A percentile compares a stretch with the other conserved stretches of the same genome.
phyloP scores from a whole-genome alignment of 805 yeast genomes.

The Jamesozyma lodderae region DNA sequence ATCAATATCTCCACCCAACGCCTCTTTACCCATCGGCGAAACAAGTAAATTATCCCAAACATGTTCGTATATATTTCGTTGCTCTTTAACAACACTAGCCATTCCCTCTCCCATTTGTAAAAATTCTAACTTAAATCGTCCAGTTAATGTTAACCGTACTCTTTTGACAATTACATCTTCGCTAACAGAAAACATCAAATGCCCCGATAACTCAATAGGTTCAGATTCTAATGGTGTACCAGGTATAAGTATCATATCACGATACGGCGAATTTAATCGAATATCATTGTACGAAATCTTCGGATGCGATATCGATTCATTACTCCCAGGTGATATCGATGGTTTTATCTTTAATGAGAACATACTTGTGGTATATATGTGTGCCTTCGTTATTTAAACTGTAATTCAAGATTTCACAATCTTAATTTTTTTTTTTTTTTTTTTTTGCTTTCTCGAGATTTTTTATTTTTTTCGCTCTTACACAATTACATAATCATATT shows the following conservation, averaged over 20 bases:
- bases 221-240: conserved; percentile 73
- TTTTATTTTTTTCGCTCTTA: too few species aligned
- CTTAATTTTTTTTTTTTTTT: too few species aligned
- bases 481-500: too few species aligned
- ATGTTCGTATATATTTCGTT: conserved; percentile 56
- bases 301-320: not conserved
- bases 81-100: conserved; percentile 39
- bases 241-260: conserved; percentile 63
- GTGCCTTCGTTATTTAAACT: too few species aligned
- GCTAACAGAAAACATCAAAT: conserved; percentile 56
- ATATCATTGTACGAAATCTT: conserved; percentile 24
- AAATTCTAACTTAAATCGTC: conserved; percentile 55
- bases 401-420: too few species aligned
- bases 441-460: too few species aligned
- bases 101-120: conserved; percentile 34
- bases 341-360: too few species aligned
- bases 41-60: conserved; percentile 54
- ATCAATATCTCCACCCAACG: not conserved
- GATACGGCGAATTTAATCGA: conserved; percentile 31
- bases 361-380: too few species aligned
- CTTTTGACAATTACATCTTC: conserved; percentile 60
- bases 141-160: conserved; percentile 52
- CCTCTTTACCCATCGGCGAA: conserved; percentile 24
- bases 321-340: too few species aligned
- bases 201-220: conserved; percentile 66